Base-by-base conservation (phyloP, 768 basidiomycete genomes). In the Mycena belliarum region DNA sequence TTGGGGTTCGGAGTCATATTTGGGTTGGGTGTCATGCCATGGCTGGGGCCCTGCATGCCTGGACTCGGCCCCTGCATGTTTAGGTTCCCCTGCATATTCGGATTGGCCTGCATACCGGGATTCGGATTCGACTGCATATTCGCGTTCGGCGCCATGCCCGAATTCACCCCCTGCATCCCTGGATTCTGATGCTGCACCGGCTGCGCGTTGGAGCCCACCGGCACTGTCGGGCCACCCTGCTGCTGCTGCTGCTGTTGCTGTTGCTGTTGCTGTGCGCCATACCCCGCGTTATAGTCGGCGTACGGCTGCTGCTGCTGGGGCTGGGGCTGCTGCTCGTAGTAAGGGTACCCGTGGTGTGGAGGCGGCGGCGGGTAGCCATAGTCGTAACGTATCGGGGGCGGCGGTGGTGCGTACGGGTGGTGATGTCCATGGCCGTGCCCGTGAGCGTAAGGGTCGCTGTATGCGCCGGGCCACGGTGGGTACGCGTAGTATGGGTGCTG, bases 381-480 rank as follows among this genome's bases (percentile, higher is more conserved):
- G 40, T 59, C 58, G 20, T 59, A 59, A 25, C 58, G 45, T 37
- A 46, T 61, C 40, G 65, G 66, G 3, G 68, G 68, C 16, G 53
- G 68, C 16, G 53, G 65, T 40, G 35, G 61, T 45, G 43, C 44
- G 24, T 47, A 61, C 44, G 37, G 18, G 37, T 65, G 66, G 6
- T 67, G 69, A n/a, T 57, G 65, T 42, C 38, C 57, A 28, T 55
- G 29, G 29, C 29, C 56, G 45, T 26, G 47, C 29, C 29, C 29
- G 50, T 55, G 50, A 14, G 43, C 48, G 55, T 47, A 53, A 43
- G 48, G 59, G 35, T 44, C 60, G 64, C 40, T 57, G 60, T 55
- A 55, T 24, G 32, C 25, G 25, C 42, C 49, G 10, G 48, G 28
- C 28, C 32, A 28, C 18, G 47, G 52, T 21, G 58, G 66, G 26